phyloP scores from a whole-genome alignment of 2,329 filamentous ascomycete species.

The Fusarium oxysporum region DNA sequence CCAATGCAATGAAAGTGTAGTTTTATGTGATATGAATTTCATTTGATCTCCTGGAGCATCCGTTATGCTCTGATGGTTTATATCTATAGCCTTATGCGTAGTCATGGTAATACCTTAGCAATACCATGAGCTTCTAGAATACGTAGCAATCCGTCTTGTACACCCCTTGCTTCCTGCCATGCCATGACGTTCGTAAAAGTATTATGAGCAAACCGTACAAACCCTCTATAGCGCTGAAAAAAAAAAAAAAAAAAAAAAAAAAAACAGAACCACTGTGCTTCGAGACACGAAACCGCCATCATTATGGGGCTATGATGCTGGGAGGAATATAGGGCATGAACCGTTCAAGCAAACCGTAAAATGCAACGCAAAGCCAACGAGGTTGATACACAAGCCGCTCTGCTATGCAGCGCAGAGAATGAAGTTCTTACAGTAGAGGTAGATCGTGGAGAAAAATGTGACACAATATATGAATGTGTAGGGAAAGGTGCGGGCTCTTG shows the following conservation, averaged over 20 bases:
- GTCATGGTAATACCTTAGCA: background rate
- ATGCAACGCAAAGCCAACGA: slow-evolving; percentile 17
- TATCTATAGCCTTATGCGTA: background rate
- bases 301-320: background rate
- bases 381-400: slow-evolving; percentile 25
- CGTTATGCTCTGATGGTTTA: slow-evolving; percentile 10
- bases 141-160: slow-evolving; percentile 25
- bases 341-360: background rate
- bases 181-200: slow-evolving; percentile 28
- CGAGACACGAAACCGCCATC: slow-evolving; percentile 8
- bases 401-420: slow-evolving; percentile 30
- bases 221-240: background rate
- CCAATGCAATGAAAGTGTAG: slow-evolving; percentile 1
- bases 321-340: background rate
- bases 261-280: background rate
- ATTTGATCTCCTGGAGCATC: slow-evolving; percentile 8
- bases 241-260: background rate
- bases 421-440: slow-evolving; percentile 6
- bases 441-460: slow-evolving; percentile 4
- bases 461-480: background rate
- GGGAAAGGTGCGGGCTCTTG: background rate
- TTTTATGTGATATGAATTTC: slow-evolving; percentile 5
- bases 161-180: slow-evolving; percentile 13
- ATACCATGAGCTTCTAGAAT: slow-evolving; percentile 21
- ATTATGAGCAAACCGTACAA: slow-evolving; percentile 11